phyloP scores from a whole-genome alignment of 768 basidiomycete species.

The Calocera cornea region DNA sequence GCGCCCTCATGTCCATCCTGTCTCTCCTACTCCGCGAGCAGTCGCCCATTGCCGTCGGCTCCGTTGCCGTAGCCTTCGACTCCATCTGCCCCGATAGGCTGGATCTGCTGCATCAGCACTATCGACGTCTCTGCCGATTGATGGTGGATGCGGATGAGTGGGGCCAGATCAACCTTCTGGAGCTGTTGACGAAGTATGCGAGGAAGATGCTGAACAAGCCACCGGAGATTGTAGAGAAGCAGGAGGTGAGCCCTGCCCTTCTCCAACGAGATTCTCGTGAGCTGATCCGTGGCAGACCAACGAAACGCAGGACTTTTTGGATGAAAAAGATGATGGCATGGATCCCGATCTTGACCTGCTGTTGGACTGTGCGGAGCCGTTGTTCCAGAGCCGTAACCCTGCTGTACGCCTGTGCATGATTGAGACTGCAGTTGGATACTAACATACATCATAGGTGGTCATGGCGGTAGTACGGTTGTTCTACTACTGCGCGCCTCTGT shows the following conservation, averaged over 20 bases:
- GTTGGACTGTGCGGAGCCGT: conserved; percentile 52
- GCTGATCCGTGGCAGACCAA: conserved; percentile 16
- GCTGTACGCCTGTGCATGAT: conserved; percentile 41
- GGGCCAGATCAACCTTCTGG: conserved; percentile 75
- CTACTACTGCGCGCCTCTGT: conserved; percentile 56
- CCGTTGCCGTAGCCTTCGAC: conserved; percentile 73
- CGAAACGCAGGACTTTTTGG: conserved; percentile 17
- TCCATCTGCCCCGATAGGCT: conserved; percentile 75
- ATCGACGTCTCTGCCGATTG: conserved; percentile 67
- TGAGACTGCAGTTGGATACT: neutral
- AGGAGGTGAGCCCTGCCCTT: neutral
- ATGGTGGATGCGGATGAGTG: conserved; percentile 90
- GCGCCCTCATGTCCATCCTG: conserved; percentile 38
- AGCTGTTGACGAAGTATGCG: conserved; percentile 68
- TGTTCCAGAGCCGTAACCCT: conserved; percentile 77
- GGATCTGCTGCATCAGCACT: conserved; percentile 80
- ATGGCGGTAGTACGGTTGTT: conserved; percentile 59
- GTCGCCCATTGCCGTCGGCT: conserved; percentile 78
- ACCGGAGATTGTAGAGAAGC: conserved; percentile 11
- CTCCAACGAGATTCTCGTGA: neutral
- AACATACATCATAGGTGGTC: conserved; percentile 44
- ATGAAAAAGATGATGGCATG: conserved; percentile 40
- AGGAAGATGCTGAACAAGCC: conserved; percentile 70
- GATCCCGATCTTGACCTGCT: conserved; percentile 71
- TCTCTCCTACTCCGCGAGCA: conserved; percentile 40